Evolutionary conservation across 2,329 filamentous ascomycete species (phyloP), one percentile per base, ranked within the genome.

Genomic region (Fusarium abutilonis): DNA sequence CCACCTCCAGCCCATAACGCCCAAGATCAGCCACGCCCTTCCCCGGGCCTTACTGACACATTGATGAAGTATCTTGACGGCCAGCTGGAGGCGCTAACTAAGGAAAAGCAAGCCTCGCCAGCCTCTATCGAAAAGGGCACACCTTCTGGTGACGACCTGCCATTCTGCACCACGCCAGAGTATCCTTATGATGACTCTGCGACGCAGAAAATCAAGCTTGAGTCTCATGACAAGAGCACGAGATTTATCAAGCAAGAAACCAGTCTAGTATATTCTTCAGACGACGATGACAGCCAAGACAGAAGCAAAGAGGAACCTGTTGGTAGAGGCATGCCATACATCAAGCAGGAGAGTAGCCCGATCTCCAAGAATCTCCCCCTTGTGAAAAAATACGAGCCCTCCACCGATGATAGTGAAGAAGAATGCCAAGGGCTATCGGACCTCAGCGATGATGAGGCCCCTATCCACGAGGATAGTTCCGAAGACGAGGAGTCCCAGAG

Each of bases 151-250:
- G 41, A 58, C 2, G 32, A 64, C 3, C 17, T 43, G 6, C 38
- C 34, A 8, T 53, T 52, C 26, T 53, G 48, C 9, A 57, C 50
- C 6, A 42, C 47, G n/a, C 52, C 49, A 17, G 50, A 64, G 21
- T 32, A 36, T 1, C 41, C 40, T 9, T 15, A 36, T 9, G 19
- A 60, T 9, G 34, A 49, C 19, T 15, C 23, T 15, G n/a, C n/a
- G 3, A 9, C 34, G 3, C 50, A 21, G 17, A 32, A 35, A 7
- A 17, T 50, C 43, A 60, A 66, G 43, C 11, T 49, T 13, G 51
- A 68, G 17, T 31, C 29, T 34, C 36, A 54, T n/a, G 28, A 48
- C 9, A 13, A 47, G 11, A 36, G 40, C 14, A 28, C 40, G 6
- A 29, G 3, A n/a, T 23, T 4, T 29, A 44, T 58, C 31, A 53